phyloP scores from a whole-genome alignment of 75 land plant species.

The Selaginella moellendorffii region DNA sequence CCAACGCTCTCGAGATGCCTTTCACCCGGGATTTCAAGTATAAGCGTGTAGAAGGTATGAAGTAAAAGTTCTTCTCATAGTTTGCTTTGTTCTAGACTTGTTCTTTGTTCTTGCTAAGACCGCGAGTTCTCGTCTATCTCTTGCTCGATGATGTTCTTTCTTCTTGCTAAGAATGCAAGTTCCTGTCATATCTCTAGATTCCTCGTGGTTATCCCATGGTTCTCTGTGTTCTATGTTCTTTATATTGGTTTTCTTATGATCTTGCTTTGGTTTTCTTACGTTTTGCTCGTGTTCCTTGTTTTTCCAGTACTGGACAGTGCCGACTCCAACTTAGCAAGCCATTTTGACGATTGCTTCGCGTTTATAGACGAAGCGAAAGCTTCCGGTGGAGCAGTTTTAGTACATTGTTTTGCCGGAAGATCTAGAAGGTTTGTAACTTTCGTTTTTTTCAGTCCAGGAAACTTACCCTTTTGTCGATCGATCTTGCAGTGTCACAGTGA shows the following conservation, averaged over 20 bases:
- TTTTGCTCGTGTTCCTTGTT: neutral
- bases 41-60: conserved; percentile 38
- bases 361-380: conserved; percentile 56
- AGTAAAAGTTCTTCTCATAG: too few species aligned
- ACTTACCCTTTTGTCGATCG: too few species aligned
- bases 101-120: too few species aligned
- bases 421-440: conserved; percentile 46
- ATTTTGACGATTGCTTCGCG: conserved; percentile 56
- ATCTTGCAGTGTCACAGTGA: conserved; percentile 42
- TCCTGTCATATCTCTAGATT: neutral
- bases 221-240: neutral
- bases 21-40: conserved; percentile 43
- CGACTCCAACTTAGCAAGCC: conserved; percentile 25
- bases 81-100: too few species aligned
- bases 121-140: too few species aligned
- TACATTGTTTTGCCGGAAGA: conserved; percentile 65
- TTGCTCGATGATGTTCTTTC: neutral
- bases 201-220: neutral
- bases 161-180: neutral
- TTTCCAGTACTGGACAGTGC: conserved; percentile 36
- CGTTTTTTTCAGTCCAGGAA: too few species aligned
- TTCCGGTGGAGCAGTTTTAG: conserved; percentile 44
- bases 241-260: neutral
- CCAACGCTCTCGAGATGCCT: conserved; percentile 22
- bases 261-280: conserved; percentile 9